Evolutionary conservation across 805 yeast genomes (phyloP).

Genomic region (Teunomyces lycoperdinae): DNA sequence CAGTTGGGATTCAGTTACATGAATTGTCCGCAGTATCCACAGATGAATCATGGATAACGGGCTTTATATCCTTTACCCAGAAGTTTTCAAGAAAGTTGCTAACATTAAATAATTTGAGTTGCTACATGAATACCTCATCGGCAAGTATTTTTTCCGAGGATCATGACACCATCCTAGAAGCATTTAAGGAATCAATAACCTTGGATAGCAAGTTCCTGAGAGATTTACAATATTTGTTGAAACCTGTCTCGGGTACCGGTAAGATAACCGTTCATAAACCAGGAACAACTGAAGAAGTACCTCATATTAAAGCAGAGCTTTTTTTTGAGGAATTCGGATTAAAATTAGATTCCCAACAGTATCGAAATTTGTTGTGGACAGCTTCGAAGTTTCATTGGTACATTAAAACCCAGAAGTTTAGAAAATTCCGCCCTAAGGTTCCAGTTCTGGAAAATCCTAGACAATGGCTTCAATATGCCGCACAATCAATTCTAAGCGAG

Average conservation of each 20-base stretch:
- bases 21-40: constrained; percentile 93
- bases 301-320: constrained; percentile 72
- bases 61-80: constrained; percentile 72
- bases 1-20: constrained; percentile 77
- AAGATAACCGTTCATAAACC: constrained; percentile 74
- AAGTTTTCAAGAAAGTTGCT: constrained; percentile 71
- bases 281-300: constrained; percentile 64
- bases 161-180: constrained; percentile 45
- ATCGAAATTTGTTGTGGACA: constrained; percentile 75
- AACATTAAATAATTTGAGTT: constrained; percentile 67
- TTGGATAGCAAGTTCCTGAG: constrained; percentile 13
- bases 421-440: constrained; percentile 62
- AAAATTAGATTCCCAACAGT: constrained; percentile 80
- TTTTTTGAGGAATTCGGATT: constrained; percentile 88
- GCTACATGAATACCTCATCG: constrained; percentile 79
- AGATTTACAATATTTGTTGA: constrained; percentile 55
- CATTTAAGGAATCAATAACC: constrained; percentile 47
- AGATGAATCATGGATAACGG: constrained; percentile 79
- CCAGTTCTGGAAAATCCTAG: constrained; percentile 60
- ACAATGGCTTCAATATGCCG: constrained; percentile 83
- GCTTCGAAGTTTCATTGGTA: constrained; percentile 80
- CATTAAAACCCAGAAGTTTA: constrained; percentile 70
- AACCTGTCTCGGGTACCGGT: constrained; percentile 90
- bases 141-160: constrained; percentile 37
- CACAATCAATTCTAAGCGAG: constrained; percentile 69